Evolutionary conservation across 1,139 yeast species (phyloP).

Genomic region (Candida gigantensis): DNA sequence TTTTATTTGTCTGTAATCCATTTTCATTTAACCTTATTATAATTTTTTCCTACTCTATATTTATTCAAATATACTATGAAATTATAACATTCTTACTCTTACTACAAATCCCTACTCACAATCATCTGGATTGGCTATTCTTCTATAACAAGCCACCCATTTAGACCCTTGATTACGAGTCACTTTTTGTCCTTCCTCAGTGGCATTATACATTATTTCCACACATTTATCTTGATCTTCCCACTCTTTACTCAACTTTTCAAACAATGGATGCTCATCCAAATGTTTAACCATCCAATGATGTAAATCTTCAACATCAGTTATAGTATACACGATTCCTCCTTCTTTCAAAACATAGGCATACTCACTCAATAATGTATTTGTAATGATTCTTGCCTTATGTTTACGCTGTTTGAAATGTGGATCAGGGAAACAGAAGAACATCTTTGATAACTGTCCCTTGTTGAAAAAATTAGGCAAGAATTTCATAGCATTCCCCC

Average conservation of each 20-base stretch:
- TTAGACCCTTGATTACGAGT: constrained; percentile 85
- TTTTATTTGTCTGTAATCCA: too few species aligned
- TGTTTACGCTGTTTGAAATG: constrained; percentile 97
- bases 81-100: too few species aligned
- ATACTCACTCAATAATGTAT: constrained; percentile 84
- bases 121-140: constrained; percentile 62
- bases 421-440: constrained; percentile 99
- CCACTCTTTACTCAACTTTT: constrained; percentile 77
- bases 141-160: constrained; percentile 83
- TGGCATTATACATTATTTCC: constrained; percentile 79
- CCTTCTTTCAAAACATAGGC: constrained; percentile 87
- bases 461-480: constrained; percentile 87
- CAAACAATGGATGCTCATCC: constrained; percentile 87
- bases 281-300: constrained; percentile 95
- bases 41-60: not conserved
- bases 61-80: not conserved
- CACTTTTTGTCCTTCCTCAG: constrained; percentile 98
- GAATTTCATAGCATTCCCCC: constrained; percentile 98
- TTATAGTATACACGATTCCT: constrained; percentile 89
- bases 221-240: constrained; percentile 81
- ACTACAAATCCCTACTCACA: constrained; percentile 29
- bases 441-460: constrained; percentile 83
- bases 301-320: constrained; percentile 93
- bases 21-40: too few species aligned
- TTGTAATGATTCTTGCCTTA: constrained; percentile 93